Conservation (phyloP, 2,329 filamentous ascomycete genomes). For the Cytospora schulzeri region DNA sequence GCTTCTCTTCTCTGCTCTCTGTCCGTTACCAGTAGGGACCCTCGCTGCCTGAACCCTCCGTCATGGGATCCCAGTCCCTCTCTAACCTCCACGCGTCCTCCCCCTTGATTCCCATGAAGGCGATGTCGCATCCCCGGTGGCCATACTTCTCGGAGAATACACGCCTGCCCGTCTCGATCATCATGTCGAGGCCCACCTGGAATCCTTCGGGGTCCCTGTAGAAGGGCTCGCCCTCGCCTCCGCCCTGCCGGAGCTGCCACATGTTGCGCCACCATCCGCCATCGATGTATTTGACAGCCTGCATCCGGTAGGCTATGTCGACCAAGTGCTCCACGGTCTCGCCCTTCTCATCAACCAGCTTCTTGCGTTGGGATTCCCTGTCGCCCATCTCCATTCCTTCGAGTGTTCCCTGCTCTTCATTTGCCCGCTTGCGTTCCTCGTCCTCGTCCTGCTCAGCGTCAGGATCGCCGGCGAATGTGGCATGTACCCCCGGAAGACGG, state of each 20-base stretch:
- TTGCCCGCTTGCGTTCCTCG: slow-evolving; percentile 30
- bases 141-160: slow-evolving; percentile 47
- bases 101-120: slow-evolving; percentile 34
- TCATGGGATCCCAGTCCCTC: slow-evolving; percentile 39
- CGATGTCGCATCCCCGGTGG: slow-evolving; percentile 42
- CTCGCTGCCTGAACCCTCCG: slow-evolving; percentile 30
- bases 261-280: slow-evolving; percentile 49
- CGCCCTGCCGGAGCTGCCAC: slow-evolving; percentile 55
- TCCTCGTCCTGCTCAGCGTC: slow-evolving; percentile 30
- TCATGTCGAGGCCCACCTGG: slow-evolving; percentile 46
- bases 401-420: slow-evolving; percentile 33
- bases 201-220: slow-evolving; percentile 52
- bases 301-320: slow-evolving; percentile 41
- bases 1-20: slow-evolving; percentile 28
- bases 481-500: slow-evolving; percentile 40
- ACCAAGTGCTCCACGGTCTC: slow-evolving; percentile 36
- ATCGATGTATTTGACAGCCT: slow-evolving; percentile 45
- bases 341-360: slow-evolving; percentile 32
- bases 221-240: slow-evolving; percentile 56
- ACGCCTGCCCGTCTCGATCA: slow-evolving; percentile 47
- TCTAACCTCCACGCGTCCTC: slow-evolving; percentile 42
- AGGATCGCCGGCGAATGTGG: slow-evolving; percentile 39
- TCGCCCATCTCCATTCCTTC: slow-evolving; percentile 37
- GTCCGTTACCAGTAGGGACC: slow-evolving; percentile 27
- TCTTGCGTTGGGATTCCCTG: slow-evolving; percentile 40